Conservation (phyloP, 495 filamentous ascomycete genomes). For the Penicillium coffeae region DNA sequence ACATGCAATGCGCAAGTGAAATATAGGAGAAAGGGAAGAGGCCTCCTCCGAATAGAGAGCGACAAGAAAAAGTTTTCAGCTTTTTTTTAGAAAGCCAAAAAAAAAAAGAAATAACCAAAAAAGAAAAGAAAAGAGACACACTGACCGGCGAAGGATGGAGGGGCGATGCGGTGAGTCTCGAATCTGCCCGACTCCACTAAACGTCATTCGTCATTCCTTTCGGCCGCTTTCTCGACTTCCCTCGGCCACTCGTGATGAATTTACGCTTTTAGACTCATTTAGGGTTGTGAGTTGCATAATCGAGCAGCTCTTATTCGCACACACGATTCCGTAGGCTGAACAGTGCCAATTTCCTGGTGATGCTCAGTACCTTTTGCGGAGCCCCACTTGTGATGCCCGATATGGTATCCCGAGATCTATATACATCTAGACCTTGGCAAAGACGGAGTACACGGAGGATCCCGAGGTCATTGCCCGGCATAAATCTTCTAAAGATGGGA, state of each 20-base stretch:
- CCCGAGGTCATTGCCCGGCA: no score
- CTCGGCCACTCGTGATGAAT: neutral
- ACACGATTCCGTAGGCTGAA: no score
- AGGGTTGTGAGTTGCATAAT: neutral
- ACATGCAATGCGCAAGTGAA: neutral
- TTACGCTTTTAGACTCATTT: neutral
- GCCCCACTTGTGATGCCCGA: neutral
- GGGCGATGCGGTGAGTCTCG: conserved; percentile 23
- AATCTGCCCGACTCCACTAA: conserved; percentile 15
- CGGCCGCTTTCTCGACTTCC: neutral
- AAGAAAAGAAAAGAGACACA: conserved; percentile 4
- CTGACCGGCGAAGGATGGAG: neutral
- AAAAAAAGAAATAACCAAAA: conserved; percentile 4
- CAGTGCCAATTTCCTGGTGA: neutral
- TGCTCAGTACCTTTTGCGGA: neutral
- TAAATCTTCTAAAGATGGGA: no score
- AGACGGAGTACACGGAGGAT: no score
- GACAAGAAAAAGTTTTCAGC: conserved; percentile 1
- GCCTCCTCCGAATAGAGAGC: conserved; percentile 1
- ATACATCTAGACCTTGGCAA: no score
- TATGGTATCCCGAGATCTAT: neutral
- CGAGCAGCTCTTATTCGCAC: no score
- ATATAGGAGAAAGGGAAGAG: neutral
- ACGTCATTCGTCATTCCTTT: conserved; percentile 16
- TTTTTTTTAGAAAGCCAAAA: neutral